Evolutionary conservation across 768 basidiomycete genomes (phyloP).

Genomic region (Rhizopogon vulgaris): DNA sequence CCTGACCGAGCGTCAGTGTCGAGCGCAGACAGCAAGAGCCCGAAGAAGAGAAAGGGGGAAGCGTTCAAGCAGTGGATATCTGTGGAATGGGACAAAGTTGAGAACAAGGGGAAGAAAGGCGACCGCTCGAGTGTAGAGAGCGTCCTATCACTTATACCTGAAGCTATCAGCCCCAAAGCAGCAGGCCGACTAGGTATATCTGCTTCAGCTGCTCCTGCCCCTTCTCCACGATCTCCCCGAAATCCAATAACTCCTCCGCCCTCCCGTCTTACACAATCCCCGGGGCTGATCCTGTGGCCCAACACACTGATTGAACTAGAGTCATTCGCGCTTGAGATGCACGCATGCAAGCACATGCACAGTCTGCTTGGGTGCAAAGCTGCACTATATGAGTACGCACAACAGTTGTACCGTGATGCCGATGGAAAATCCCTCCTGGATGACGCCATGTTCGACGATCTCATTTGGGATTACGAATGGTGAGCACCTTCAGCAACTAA

Average conservation of each 20-base stretch:
- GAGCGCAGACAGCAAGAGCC: slow-evolving; percentile 19
- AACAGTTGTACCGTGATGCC: slow-evolving; percentile 25
- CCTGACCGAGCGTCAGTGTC: slow-evolving; percentile 14
- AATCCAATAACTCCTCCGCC: slow-evolving; percentile 5
- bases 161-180: slow-evolving; percentile 29
- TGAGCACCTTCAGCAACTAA: slow-evolving; percentile 9
- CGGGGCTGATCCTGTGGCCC: slow-evolving; percentile 58
- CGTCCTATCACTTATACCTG: slow-evolving; percentile 18
- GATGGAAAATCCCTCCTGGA: slow-evolving; percentile 16
- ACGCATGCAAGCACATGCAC: slow-evolving; percentile 66
- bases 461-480: slow-evolving; percentile 32
- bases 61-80: slow-evolving; percentile 30
- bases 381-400: slow-evolving; percentile 47
- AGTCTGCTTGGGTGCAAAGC: slow-evolving; percentile 55
- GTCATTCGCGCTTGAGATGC: slow-evolving; percentile 64
- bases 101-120: slow-evolving; percentile 21
- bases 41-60: slow-evolving; percentile 25
- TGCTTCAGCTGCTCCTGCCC: slow-evolving; percentile 5
- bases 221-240: neutral
- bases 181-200: slow-evolving; percentile 33
- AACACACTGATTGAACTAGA: slow-evolving; percentile 52
- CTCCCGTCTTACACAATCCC: slow-evolving; percentile 40
- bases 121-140: slow-evolving; percentile 24
- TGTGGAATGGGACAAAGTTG: slow-evolving; percentile 30
- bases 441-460: slow-evolving; percentile 18